Evolutionary conservation across 2,329 filamentous ascomycete genomes (phyloP), one percentile per base, ranked within the genome.

Genomic region (Fonsecaea monophora): DNA sequence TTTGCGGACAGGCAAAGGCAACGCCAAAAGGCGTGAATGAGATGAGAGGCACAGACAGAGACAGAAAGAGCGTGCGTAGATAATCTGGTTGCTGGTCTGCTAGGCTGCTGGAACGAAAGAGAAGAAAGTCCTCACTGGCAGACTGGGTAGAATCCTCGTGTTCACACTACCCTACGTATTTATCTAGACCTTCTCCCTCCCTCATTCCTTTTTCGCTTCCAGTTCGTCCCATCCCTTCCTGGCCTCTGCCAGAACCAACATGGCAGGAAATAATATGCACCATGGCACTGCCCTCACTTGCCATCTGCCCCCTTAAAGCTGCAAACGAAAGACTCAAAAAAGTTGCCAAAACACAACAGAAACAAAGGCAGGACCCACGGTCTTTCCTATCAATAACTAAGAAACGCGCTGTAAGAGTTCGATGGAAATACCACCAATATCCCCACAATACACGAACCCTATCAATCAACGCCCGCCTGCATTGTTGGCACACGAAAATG

Each of bases 401-500:
- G 5, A 32, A 35, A 25, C 61, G 53, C 45, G 40, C 38, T 7
- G 40, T 45, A 45, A 45, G 40, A n/a, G 32, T 32, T 58, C 30
- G 37, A 58, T 58, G 15, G 50, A n/a, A 42, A 32, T 54, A 61
- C 59, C 35, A 34, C 30, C 30, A 55, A 32, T 10, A 35, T 37
- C 60, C 32, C 38, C 6, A 30, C 60, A 50, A 25, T 6, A 34
- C 40, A 15, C n/a, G 15, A 12, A 13, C 38, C 37, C 10, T n/a
- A n/a, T 30, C 12, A 45, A 5, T 57, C 13, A 58, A 57, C 53
- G 61, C 38, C 53, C 59, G 21, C 59, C 32, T 13, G 65, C 60
- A 35, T 63, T 62, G 54, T 58, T 58, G 18, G 55, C 62, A 53
- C 66, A 68, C 15, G 59, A 63, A 35, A 65, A 68, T 42, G 66